Percentiles rank a stretch among this genome's conserved stretches.
Conservation (phyloP, 2,329 filamentous ascomycete species). For the Arthrobotrys musiformis region DNA sequence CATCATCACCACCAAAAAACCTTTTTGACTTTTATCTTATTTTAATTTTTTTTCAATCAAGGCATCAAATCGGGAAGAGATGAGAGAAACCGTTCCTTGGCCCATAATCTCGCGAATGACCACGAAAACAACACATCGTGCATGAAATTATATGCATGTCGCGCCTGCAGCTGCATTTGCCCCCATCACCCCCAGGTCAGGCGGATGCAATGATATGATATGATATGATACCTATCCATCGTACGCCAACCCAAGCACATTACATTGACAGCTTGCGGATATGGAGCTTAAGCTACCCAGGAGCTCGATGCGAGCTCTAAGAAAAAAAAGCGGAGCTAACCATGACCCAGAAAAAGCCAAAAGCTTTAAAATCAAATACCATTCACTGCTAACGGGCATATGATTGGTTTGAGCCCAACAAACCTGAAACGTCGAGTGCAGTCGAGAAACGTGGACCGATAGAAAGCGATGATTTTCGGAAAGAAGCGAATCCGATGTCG, state of each 20-base stretch:
- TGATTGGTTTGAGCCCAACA: constrained; percentile 8
- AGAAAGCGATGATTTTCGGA: constrained; percentile 25
- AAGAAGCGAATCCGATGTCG: constrained; percentile 35
- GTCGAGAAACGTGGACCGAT: constrained; percentile 38
- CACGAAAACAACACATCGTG: constrained; percentile 55
- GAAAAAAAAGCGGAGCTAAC: constrained; percentile 7
- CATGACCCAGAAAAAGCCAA: neutral
- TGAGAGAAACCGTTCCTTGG: constrained; percentile 12
- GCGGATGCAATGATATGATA: constrained; percentile 26
- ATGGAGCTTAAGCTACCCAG: constrained; percentile 9
- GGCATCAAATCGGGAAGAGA: constrained; percentile 4
- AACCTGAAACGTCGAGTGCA: constrained; percentile 34
- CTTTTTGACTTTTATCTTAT: neutral
- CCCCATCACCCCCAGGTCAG: constrained; percentile 21
- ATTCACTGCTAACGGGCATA: constrained; percentile 10
- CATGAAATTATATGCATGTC: constrained; percentile 53
- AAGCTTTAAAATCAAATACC: neutral
- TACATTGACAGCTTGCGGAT: constrained; percentile 5
- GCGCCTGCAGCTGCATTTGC: constrained; percentile 32
- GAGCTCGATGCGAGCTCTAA: constrained; percentile 14
- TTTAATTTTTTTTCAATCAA: constrained; percentile 3
- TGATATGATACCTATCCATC: constrained; percentile 17
- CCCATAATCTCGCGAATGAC: constrained; percentile 32
- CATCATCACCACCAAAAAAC: constrained; percentile 4
- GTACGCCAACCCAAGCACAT: neutral